A percentile compares a stretch with the other conserved stretches of the same genome.
These are phyloP conservation scores for Halophytophthora batemanensis DNA, from an alignment of 352 stramenopile species.

Conservation along the genomic window DNA sequence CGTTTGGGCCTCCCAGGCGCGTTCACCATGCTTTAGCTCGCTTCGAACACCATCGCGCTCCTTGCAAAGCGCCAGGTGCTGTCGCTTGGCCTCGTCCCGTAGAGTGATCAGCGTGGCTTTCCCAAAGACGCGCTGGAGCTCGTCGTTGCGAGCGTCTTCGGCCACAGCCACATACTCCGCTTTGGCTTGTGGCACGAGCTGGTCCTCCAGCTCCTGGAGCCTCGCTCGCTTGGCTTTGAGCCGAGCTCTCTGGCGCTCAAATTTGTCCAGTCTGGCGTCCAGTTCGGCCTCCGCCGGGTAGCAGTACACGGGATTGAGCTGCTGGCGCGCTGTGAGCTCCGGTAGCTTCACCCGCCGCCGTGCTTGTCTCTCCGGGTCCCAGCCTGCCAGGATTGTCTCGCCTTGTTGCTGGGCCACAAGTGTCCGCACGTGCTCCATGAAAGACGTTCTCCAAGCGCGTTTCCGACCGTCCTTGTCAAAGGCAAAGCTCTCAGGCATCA, in stretches of 20 bases:
- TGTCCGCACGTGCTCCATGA: constrained; percentile 59
- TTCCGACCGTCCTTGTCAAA: constrained; percentile 79
- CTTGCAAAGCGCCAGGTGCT: constrained; percentile 46
- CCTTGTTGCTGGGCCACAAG: constrained; percentile 54
- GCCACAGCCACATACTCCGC: constrained; percentile 72
- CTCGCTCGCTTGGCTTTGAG: constrained; percentile 40
- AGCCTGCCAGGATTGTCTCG: constrained; percentile 60
- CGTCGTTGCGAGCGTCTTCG: constrained; percentile 66
- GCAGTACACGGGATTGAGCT: constrained; percentile 63
- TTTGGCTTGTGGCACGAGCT: constrained; percentile 67
- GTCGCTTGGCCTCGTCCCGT: constrained; percentile 63
- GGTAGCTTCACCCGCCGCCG: constrained; percentile 52
- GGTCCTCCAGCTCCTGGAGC: constrained; percentile 33
- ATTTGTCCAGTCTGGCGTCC: constrained; percentile 44
- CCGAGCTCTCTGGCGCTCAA: constrained; percentile 52
- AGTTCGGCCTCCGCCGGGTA: constrained; percentile 74
- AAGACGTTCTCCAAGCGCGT: constrained; percentile 50
- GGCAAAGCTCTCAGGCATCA: constrained; percentile 60
- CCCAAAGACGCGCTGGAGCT: constrained; percentile 57
- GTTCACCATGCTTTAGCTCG: constrained; percentile 50
- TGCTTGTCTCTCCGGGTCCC: constrained; percentile 41
- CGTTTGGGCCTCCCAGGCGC: constrained; percentile 35
- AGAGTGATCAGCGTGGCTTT: constrained; percentile 61
- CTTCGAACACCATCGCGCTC: constrained; percentile 40
- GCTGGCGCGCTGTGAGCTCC: constrained; percentile 53